Base-by-base conservation (phyloP, 495 filamentous ascomycete genomes). In the Staphylotrichum longicolle region DNA sequence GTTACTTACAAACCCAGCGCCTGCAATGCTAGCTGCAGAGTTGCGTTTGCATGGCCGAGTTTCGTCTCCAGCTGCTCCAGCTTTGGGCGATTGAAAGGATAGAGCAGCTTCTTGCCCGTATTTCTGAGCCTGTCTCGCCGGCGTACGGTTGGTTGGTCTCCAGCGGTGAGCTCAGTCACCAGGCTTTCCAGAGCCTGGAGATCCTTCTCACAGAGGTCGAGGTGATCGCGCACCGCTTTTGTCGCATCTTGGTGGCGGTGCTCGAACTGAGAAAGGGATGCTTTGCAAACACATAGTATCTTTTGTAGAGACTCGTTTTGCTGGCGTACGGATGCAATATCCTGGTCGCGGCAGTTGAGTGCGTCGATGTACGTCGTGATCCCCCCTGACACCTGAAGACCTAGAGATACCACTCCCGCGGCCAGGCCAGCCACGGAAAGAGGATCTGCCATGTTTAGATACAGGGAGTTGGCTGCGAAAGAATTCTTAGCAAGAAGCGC, bases 361-460 rank as follows among this genome's bases (percentile, higher is more conserved):
- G 52, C 52, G 52, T 54, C 52, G 39, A 54, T 4, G 27, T 54
- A 54, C 9, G 6, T 4, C 11, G 39, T 54, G 52, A 54, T 42
- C 3, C 52, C 39, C 3, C 52, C 52, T n/a, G 15, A 32, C 5
- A 54, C 52, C 39, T 54, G 52, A 9, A 54, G 35, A 32, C 52
- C 52, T 2, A 54, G 52, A 7, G 52, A 54, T 3, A 54, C 52
- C 35, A 54, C 4, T 7, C 52, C 52, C 6, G 52, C 15, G 4
- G 52, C 52, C 35, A 54, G 12, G 52, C 52, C 52, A 14, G 52
- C 35, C 14, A 54, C 39, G n/a, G 52, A 54, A 6, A 54, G 52
- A 7, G 52, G 52, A 15, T 54, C 52, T 4, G 52, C 52, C 52
- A 54, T 54, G n/a, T 27, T 27, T 27, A 27, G 20, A 27, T 27